Evolutionary conservation across 768 basidiomycete genomes (phyloP), one percentile per base, ranked within the genome.

Genomic region (Kwoniella botswanensis): DNA sequence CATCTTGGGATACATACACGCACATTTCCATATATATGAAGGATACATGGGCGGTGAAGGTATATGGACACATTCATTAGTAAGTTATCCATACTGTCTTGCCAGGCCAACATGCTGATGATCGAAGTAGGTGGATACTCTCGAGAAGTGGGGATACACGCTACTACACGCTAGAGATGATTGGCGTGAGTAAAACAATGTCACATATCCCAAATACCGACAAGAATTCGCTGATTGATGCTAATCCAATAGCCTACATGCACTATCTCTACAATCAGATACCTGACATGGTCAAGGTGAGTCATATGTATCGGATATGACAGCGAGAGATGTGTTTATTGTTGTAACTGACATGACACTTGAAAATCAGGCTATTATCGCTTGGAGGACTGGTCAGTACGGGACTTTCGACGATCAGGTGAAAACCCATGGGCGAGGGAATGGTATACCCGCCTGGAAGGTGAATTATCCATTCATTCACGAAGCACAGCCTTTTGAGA

Each of bases 371-470:
- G 62, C 18, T 26, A 59, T 70, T 24, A 64, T 70, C 24, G 69
- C 69, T n/a, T 65, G 57, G 63, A 26, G 43, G 29, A 57, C 56
- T 21, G 70, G 70, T 12, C 57, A 66, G 52, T 68, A 58, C 35
- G 70, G 65, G 7, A 60, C 58, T 54, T 64, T 65, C 29, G 63
- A 56, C n/a, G 65, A 71, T 21, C 60, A 60, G 44, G 41, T 61
- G 44, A 71, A 71, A 44, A 66, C 65, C 22, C 18, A 12, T 35
- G 42, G 64, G 26, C 29, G 70, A 58, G 44, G n/a, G n/a, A 55
- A 71, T 41, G 70, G 70, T 43, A 63, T 71, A 22, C 71, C 71
- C 4, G 67, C 71, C 2, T 72, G 71, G 71, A 66, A 67, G 66
- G 67, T 72, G 44, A 46, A 66, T 52, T 29, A 18, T 44, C 9